Percentiles rank a stretch among this genome's conserved stretches.
phyloP scores from a whole-genome alignment of 805 yeast species.

The Dipodascus albidus region DNA sequence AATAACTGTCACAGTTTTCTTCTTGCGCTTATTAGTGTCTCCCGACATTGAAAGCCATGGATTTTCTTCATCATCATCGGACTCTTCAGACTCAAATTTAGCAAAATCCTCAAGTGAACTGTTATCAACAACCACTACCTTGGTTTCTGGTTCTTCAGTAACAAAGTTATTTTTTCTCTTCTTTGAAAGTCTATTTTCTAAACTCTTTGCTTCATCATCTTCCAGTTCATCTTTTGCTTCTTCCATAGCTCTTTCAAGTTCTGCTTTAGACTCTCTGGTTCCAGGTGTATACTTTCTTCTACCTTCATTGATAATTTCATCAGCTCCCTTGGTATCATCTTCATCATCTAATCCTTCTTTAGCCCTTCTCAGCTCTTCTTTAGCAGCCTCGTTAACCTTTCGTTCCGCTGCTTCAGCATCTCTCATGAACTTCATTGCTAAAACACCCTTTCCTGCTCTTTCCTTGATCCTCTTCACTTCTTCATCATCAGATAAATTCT shows the following conservation, averaged over 20 bases:
- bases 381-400: conserved; percentile 43
- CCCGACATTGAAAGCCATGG: conserved; percentile 27
- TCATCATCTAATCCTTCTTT: conserved; percentile 27
- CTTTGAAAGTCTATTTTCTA: conserved; percentile 6
- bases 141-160: conserved; percentile 2
- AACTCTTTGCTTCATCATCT: conserved; percentile 9
- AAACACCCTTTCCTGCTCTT: conserved; percentile 40
- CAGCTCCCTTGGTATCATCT: conserved; percentile 31
- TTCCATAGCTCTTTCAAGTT: conserved; percentile 13
- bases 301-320: conserved; percentile 48
- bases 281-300: conserved; percentile 71
- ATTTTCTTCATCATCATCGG: conserved; percentile 16
- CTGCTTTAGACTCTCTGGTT: conserved; percentile 30
- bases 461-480: conserved; percentile 38
- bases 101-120: conserved; percentile 4
- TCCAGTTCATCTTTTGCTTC: conserved; percentile 20
- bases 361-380: conserved; percentile 40
- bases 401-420: conserved; percentile 68
- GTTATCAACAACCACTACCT: conserved; percentile 10
- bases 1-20: conserved; percentile 36
- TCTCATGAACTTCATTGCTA: conserved; percentile 93
- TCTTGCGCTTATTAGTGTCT: conserved; percentile 39
- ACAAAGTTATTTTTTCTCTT: conserved; percentile 4
- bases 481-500: conserved; percentile 13
- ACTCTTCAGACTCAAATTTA: conserved; percentile 5